Evolutionary conservation across 495 filamentous ascomycete species (phyloP).

Genomic region (Aspergillus kassunensis): DNA sequence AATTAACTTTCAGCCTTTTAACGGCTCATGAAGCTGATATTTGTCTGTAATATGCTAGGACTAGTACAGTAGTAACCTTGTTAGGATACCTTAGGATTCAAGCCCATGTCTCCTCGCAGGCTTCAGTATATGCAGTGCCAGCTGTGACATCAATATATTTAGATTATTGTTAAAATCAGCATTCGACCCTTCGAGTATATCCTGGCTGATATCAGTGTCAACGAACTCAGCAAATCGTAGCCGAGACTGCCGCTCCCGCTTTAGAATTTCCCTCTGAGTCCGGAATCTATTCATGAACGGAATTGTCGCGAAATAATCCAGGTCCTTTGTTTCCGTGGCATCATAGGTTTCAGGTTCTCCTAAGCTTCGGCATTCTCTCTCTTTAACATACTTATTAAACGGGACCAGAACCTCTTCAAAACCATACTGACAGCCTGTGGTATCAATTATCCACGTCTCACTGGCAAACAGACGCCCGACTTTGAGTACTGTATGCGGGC

Average conservation of each 20-base stretch:
- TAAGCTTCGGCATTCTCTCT: background rate
- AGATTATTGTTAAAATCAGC: no score
- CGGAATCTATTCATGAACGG: background rate
- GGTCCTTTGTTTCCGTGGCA: background rate
- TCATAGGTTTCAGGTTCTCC: background rate
- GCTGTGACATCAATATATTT: no score
- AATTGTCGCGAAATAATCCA: background rate
- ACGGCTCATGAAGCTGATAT: no score
- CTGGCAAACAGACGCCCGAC: background rate
- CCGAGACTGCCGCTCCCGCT: background rate
- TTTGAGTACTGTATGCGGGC: background rate
- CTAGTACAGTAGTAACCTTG: no score
- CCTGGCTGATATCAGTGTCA: background rate
- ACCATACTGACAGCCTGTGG: background rate
- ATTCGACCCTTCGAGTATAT: background rate
- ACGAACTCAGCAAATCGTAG: background rate
- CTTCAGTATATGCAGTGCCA: no score
- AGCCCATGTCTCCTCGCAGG: no score
- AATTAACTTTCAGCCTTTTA: no score
- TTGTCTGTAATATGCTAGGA: no score
- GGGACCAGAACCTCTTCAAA: background rate
- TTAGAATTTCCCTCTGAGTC: background rate
- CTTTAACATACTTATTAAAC: background rate
- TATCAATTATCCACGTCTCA: background rate
- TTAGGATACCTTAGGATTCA: no score